Evolutionary conservation across 1,284 basidiomycete species (phyloP), one percentile per base, ranked within the genome.

Genomic region (Cutaneotrichosporon cavernicola): DNA sequence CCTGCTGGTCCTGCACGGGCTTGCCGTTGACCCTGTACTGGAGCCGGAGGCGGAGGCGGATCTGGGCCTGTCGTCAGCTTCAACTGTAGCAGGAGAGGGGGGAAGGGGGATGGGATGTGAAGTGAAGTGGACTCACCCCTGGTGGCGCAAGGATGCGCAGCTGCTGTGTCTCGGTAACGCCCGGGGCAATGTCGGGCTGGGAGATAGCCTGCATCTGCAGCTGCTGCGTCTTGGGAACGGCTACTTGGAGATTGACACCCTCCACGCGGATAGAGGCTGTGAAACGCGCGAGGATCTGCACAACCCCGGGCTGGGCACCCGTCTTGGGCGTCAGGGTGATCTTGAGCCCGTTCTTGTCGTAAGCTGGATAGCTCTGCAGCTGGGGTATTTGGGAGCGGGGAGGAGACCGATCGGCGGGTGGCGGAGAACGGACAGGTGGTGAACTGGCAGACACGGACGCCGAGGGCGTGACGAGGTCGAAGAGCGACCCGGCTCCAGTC

Each of bases 191-290:
- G 60, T 87, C 88, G 11, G 89, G 82, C 78, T 89, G 94, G 9
- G 92, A 94, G 88, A 99, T 98, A 6, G 96, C 92, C 65, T 94
- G 86, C 96, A 99, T 99, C 78, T 98, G 95, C 64, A 99, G 80
- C 77, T 97, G 95, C 82, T 98, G 96, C 0, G 93, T 93, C 93
- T 95, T 97, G 4, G 97, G 97, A 10, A 99, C 97, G 4, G 97
- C 97, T 52, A 95, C 97, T 80, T 99, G 96, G 84, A 99, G 97
- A 76, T 89, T 93, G 65, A 99, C 83, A 1, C 85, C 86, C 16
- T 83, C 83, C 4, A 85, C 86, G 9, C 77, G 77, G 5, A 88
- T 88, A 4, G 84, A 82, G 4, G 88, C 85, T 62, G 90, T 89
- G 83, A 99, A 99, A 58, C 89, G 85, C 8, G 93, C 95, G 60